A percentile compares a stretch with the other conserved stretches of the same genome.
Conservation (phyloP, 2,329 filamentous ascomycete genomes). For the Aureobasidium sp. region DNA sequence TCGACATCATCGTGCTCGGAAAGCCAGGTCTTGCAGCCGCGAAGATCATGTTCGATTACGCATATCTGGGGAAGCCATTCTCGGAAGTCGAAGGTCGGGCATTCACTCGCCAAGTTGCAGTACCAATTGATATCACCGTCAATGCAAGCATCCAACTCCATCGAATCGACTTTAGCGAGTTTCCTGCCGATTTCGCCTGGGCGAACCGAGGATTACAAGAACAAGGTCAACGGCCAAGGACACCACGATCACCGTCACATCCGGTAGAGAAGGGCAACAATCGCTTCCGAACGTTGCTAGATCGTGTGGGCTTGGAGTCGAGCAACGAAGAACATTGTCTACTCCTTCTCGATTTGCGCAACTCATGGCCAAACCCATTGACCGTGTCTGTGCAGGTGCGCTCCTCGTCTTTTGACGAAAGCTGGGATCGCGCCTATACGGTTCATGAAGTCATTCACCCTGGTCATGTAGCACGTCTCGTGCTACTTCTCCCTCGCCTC, state of each 20-base stretch:
- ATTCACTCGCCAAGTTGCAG: slow-evolving; percentile 71
- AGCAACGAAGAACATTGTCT: slow-evolving; percentile 60
- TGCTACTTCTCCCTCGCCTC: slow-evolving; percentile 66
- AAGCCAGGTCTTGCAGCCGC: slow-evolving; percentile 58
- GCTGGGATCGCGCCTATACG: slow-evolving; percentile 23
- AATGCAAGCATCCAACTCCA: slow-evolving; percentile 82
- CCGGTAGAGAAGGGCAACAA: slow-evolving; percentile 15
- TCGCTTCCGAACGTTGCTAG: slow-evolving; percentile 39
- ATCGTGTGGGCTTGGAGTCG: slow-evolving; percentile 31
- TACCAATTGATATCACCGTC: slow-evolving; percentile 79
- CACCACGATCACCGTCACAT: background rate
- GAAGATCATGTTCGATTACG: slow-evolving; percentile 26
- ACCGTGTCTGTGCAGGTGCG: slow-evolving; percentile 50
- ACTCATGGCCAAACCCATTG: slow-evolving; percentile 79
- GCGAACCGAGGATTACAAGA: slow-evolving; percentile 22
- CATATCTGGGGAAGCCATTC: slow-evolving; percentile 62
- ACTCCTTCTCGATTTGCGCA: slow-evolving; percentile 73
- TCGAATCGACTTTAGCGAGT: slow-evolving; percentile 67
- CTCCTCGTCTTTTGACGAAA: slow-evolving; percentile 6
- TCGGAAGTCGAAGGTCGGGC: slow-evolving; percentile 63
- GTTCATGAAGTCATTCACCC: slow-evolving; percentile 44
- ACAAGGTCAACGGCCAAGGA: background rate
- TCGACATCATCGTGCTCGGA: slow-evolving; percentile 57
- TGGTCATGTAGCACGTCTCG: slow-evolving; percentile 59
- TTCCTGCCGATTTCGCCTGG: slow-evolving; percentile 64